Conservation (phyloP, 1,139 yeast genomes). For the Zygosaccharomyces sapae region DNA sequence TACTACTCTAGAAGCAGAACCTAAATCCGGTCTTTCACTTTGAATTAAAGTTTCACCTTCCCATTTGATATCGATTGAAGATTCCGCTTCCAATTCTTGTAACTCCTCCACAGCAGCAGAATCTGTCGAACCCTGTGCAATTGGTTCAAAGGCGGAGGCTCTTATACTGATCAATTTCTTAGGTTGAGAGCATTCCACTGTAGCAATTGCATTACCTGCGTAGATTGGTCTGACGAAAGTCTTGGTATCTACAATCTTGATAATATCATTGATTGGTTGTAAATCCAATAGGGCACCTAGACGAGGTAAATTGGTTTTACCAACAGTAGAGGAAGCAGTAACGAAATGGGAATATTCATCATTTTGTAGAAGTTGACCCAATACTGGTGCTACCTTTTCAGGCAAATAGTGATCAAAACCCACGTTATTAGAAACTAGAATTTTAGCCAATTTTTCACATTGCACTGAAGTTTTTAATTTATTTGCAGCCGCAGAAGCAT, state of each 20-base stretch:
- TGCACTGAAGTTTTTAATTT: conserved; percentile 40
- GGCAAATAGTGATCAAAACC: conserved; percentile 58
- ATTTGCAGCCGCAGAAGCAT: conserved; percentile 43
- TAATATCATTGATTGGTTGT: conserved; percentile 84
- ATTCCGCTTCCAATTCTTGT: conserved; percentile 14
- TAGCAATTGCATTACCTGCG: conserved; percentile 90
- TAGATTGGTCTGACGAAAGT: conserved; percentile 91
- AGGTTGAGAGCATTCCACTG: conserved; percentile 68
- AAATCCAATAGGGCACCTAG: conserved; percentile 78
- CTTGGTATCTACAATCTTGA: conserved; percentile 57
- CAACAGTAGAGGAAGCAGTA: conserved; percentile 78
- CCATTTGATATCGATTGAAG: conserved; percentile 22
- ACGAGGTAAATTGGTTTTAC: conserved; percentile 83
- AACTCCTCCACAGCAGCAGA: conserved; percentile 53
- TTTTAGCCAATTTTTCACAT: conserved; percentile 39
- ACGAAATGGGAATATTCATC: conserved; percentile 65
- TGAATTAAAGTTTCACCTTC: conserved; percentile 49
- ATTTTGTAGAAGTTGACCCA: conserved; percentile 45
- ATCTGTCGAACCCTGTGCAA: conserved; percentile 40
- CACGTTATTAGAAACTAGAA: conserved; percentile 48
- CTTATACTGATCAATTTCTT: conserved; percentile 71
- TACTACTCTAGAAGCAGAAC: conserved; percentile 74
- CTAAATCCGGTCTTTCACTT: conserved; percentile 88
- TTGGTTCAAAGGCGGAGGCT: conserved; percentile 77
- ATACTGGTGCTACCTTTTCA: conserved; percentile 60